Conservation (phyloP, 306 rosid genomes). For the Trifolium pratense region DNA sequence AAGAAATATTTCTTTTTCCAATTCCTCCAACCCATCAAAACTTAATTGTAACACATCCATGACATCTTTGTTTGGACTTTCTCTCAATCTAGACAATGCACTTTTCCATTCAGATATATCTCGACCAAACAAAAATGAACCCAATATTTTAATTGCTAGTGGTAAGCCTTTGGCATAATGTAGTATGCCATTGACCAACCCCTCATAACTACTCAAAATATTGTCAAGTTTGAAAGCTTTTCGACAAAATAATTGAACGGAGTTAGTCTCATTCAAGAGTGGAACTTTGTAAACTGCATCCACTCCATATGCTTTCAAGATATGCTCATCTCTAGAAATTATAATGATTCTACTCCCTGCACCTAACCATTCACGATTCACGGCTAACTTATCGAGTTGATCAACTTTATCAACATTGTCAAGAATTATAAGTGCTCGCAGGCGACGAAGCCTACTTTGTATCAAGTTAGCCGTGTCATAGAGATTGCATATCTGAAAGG, state of each 20-base stretch:
- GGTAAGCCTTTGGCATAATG: not conserved
- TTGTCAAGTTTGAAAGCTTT: not conserved
- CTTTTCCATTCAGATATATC: not conserved
- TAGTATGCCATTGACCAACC: not conserved
- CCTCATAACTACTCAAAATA: not conserved
- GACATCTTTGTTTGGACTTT: constrained; percentile 1
- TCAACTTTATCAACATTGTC: not conserved
- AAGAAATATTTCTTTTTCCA: not conserved
- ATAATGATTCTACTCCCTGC: not conserved
- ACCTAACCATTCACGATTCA: not conserved
- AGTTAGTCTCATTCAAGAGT: not conserved
- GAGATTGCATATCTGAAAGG: not conserved
- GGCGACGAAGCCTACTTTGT: not conserved
- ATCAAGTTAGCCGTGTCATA: not conserved
- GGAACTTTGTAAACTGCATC: not conserved
- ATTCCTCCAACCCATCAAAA: not conserved
- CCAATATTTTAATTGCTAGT: not conserved
- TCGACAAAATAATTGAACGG: not conserved
- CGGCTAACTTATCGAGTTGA: not conserved
- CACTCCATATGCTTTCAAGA: not conserved
- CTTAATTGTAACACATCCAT: not conserved
- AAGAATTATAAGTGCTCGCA: not conserved
- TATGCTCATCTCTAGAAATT: not conserved
- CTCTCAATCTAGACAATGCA: constrained; percentile 3
- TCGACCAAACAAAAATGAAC: not conserved